These are phyloP conservation scores for Balansia obtecta DNA, from an alignment of 2,329 filamentous ascomycete species.

Conservation along the genomic window DNA sequence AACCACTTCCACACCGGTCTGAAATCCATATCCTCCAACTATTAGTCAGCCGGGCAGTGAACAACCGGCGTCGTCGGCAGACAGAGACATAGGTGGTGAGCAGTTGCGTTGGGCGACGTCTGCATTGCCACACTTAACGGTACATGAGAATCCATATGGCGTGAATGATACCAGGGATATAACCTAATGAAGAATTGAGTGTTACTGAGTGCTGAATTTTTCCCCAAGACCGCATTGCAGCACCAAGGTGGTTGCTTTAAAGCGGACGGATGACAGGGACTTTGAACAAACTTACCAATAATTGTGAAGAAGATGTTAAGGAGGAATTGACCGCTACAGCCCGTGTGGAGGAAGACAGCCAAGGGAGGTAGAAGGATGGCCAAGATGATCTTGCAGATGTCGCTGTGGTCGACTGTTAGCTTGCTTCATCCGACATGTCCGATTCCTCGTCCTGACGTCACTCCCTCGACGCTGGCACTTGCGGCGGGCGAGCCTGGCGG, in stretches of 20 bases:
- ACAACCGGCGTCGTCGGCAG: neutral
- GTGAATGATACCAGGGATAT: slow-evolving; percentile 79
- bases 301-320: slow-evolving; percentile 89
- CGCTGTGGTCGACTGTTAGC: slow-evolving; percentile 18
- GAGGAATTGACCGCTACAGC: slow-evolving; percentile 74
- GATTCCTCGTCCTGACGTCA: slow-evolving; percentile 6
- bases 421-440: neutral
- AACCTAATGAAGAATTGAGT: slow-evolving; percentile 22
- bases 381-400: slow-evolving; percentile 62
- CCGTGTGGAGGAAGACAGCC: slow-evolving; percentile 88
- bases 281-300: slow-evolving; percentile 33
- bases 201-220: neutral
- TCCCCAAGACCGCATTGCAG: neutral
- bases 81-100: neutral
- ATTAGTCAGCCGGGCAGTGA: neutral
- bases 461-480: neutral
- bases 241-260: neutral
- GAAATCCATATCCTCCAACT: neutral
- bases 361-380: slow-evolving; percentile 82
- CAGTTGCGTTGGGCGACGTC: neutral
- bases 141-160: slow-evolving; percentile 70
- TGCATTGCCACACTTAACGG: neutral
- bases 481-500: neutral
- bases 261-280: neutral
- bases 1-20: neutral